Evolutionary conservation across 2,329 filamentous ascomycete species (phyloP).

Genomic region (Colletotrichum echinochloae): DNA sequence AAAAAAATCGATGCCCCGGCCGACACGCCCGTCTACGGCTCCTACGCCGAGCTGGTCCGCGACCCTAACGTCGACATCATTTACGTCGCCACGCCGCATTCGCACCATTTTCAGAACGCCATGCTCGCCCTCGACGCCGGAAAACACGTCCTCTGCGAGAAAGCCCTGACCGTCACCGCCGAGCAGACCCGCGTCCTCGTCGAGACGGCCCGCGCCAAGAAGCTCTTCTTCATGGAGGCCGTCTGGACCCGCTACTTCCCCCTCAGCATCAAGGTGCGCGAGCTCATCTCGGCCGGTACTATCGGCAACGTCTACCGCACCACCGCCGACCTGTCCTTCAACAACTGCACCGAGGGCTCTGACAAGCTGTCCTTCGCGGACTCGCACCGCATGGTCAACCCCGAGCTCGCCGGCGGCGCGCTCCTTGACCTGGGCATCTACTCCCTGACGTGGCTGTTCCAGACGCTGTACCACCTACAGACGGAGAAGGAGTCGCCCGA

Average conservation of each 20-base stretch:
- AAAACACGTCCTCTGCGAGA: conserved; percentile 92
- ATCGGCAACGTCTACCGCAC: conserved; percentile 73
- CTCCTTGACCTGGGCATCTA: conserved; percentile 91
- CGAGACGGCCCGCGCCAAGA: conserved; percentile 78
- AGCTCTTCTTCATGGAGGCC: conserved; percentile 84
- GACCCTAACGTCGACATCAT: conserved; percentile 86
- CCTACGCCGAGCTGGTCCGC: conserved; percentile 83
- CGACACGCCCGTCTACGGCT: conserved; percentile 79
- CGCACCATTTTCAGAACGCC: conserved; percentile 91
- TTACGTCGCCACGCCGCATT: conserved; percentile 91
- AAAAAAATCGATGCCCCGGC: conserved; percentile 75
- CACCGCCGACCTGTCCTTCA: conserved; percentile 70
- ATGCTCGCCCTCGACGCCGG: conserved; percentile 86
- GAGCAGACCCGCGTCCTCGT: conserved; percentile 79
- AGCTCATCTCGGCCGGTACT: conserved; percentile 68
- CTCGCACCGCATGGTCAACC: conserved; percentile 83
- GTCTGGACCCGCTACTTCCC: conserved; percentile 94
- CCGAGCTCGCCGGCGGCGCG: conserved; percentile 83
- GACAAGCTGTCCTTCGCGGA: conserved; percentile 68
- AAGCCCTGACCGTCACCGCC: conserved; percentile 88
- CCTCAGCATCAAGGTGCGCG: conserved; percentile 79
- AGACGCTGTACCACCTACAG: conserved; percentile 86
- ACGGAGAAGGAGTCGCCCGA: conserved; percentile 76
- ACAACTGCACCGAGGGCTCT: conserved; percentile 69
- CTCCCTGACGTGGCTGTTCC: conserved; percentile 90